phyloP scores from a whole-genome alignment of 2,329 filamentous ascomycete genomes.

The Botrytis pseudocinerea region DNA sequence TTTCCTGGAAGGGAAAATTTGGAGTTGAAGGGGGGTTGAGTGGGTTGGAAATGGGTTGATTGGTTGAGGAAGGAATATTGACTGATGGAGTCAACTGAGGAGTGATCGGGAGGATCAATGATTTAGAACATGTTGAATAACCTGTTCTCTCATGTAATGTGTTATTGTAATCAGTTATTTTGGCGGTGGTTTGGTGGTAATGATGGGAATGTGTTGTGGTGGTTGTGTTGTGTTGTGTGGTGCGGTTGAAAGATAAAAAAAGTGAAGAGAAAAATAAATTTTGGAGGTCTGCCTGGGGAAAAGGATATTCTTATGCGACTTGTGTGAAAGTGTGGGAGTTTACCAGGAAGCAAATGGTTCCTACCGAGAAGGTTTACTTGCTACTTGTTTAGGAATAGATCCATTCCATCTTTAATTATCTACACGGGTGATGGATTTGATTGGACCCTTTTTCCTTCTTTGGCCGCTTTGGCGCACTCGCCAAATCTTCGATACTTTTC shows the following conservation, averaged over 20 bases:
- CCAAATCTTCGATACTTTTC: neutral
- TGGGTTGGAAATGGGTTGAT: conserved; percentile 10
- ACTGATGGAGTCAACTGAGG: conserved; percentile 19
- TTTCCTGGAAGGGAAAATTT: conserved; percentile 58
- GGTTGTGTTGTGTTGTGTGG: too few relatives aligned
- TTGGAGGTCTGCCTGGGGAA: neutral
- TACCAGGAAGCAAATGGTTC: neutral
- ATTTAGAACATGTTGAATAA: conserved; percentile 19
- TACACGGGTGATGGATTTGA: neutral
- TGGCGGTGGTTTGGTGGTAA: neutral
- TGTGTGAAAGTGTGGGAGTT: neutral
- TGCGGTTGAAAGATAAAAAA: neutral
- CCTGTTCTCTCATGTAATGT: neutral
- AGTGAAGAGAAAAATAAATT: neutral
- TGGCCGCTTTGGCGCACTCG: neutral
- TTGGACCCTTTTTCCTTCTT: neutral
- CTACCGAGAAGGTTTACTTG: neutral
- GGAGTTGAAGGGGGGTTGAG: conserved; percentile 50
- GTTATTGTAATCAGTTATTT: neutral
- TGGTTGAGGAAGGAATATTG: conserved; percentile 16
- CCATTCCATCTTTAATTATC: neutral
- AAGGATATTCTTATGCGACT: conserved; percentile 8
- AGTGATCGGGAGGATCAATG: conserved; percentile 9
- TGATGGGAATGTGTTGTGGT: neutral
- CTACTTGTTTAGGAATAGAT: neutral